These are phyloP conservation scores for Aureobasidium melanogenum DNA, from an alignment of 2,329 filamentous ascomycete genomes.

Conservation along the genomic window DNA sequence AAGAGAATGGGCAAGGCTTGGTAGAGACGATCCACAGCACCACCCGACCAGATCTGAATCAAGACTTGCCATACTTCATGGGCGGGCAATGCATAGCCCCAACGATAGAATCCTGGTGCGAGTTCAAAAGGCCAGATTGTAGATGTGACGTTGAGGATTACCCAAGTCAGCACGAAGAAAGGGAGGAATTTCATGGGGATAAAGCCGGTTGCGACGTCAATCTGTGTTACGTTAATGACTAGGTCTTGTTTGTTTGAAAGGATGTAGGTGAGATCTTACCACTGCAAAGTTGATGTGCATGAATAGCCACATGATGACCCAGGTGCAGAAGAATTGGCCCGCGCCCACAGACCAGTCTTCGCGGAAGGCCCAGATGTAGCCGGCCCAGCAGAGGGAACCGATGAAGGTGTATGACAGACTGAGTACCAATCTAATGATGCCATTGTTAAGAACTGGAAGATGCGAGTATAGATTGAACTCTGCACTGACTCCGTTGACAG, in stretches of 20 bases:
- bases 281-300: constrained; percentile 37
- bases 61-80: constrained; percentile 34
- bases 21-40: constrained; percentile 33
- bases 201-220: constrained; percentile 38
- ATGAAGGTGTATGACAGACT: constrained; percentile 32
- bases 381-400: constrained; percentile 32
- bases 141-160: constrained; percentile 35
- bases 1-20: constrained; percentile 37
- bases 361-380: constrained; percentile 37
- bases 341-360: constrained; percentile 32
- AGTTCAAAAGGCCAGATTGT: constrained; percentile 37
- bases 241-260: too few species aligned
- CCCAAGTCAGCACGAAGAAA: constrained; percentile 37
- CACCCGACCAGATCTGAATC: constrained; percentile 36
- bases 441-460: constrained; percentile 24
- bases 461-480: constrained; percentile 31
- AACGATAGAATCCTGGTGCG: constrained; percentile 33
- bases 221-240: neutral
- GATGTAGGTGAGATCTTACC: too few species aligned
- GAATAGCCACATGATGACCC: constrained; percentile 38
- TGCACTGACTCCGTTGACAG: constrained; percentile 35
- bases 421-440: constrained; percentile 27
- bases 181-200: constrained; percentile 33
- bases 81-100: constrained; percentile 34
- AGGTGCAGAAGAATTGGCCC: constrained; percentile 34